Percentiles rank a stretch among this genome's conserved stretches.
phyloP scores from a whole-genome alignment of 148 eudicot species.

The Amaranthus palmeri region DNA sequence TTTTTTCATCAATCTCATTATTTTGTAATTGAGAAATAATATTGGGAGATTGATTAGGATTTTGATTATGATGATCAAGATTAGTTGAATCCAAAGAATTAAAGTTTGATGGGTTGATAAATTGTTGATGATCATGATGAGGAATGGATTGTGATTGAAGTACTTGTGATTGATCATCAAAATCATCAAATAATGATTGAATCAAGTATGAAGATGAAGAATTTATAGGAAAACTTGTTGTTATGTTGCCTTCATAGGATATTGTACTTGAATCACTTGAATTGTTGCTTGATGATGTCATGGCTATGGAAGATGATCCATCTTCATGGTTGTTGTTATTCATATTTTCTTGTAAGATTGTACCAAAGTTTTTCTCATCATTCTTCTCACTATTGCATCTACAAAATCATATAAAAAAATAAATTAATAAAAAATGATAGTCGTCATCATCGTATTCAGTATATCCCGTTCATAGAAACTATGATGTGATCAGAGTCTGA shows the following conservation, averaged over 20 bases:
- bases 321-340: conserved; percentile 12
- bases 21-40: conserved; percentile 6
- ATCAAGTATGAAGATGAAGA: conserved; percentile 43
- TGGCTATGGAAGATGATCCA: conserved; percentile 13
- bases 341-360: conserved; percentile 38
- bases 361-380: conserved; percentile 29
- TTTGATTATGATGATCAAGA: background rate
- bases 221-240: conserved; percentile 28
- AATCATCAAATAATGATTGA: conserved; percentile 42
- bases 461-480: no score
- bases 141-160: conserved; percentile 11
- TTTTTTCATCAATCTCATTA: conserved; percentile 9
- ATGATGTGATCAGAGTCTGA: no score
- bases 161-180: conserved; percentile 15
- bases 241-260: conserved; percentile 20
- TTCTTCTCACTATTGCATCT: conserved; percentile 31
- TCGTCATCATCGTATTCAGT: no score
- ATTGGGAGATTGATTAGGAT: background rate
- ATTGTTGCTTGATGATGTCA: conserved; percentile 19
- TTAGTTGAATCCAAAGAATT: conserved; percentile 9
- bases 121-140: conserved; percentile 18
- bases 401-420: background rate
- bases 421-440: background rate
- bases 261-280: conserved; percentile 28
- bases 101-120: background rate